Evolutionary conservation across 176 grass and related monocot species (phyloP), one percentile per base, ranked within the genome.

Genomic region (Eragrostis curvula): DNA sequence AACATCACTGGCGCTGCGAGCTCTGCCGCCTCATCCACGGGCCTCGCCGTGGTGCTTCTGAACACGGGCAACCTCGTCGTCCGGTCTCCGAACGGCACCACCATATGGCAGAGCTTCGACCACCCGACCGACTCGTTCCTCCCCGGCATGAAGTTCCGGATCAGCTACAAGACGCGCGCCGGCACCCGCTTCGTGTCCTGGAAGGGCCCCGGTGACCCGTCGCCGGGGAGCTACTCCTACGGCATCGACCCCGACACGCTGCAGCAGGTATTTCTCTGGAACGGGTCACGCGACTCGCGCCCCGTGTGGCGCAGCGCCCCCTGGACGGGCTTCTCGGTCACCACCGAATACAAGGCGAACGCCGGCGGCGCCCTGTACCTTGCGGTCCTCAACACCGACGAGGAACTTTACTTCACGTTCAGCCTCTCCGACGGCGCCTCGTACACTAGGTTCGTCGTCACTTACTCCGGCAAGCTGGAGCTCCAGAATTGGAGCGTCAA

Each of bases 41-140:
- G 32, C 32, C 32, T 4, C 32, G 32, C 32, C 0, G 51, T 16
- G 5, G 50, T 78, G 39, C 65, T 85, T 1, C 14, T 70, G 6
- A 50, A 85, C 36, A 41, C 39, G 3, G 83, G 83, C 17, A 78
- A 78, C 68, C 64, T 85, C 14, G 41, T 78, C 9, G 36, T 87
- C 6, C 79, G 70, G 57, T 71, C 63, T 18, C 20, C 49, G 40
- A 56, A 28, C 42, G 40, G 52, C 72, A 50, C 40, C 12, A 47
- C 75, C 1, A 4, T 89, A n/a, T 89, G 87, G 87, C 77, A 88
- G 68, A 88, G 86, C 66, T 88, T 84, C 55, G 87, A 88, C 71
- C 15, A 84, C 50, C 81, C 75, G 1, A 48, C 82, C 0, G 82
- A 89, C 71, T 73, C 86, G 11, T 12, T 66, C 14, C 7, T 88